Conservation (phyloP, 2,329 filamentous ascomycete genomes). For the Trichoderma gracile region DNA sequence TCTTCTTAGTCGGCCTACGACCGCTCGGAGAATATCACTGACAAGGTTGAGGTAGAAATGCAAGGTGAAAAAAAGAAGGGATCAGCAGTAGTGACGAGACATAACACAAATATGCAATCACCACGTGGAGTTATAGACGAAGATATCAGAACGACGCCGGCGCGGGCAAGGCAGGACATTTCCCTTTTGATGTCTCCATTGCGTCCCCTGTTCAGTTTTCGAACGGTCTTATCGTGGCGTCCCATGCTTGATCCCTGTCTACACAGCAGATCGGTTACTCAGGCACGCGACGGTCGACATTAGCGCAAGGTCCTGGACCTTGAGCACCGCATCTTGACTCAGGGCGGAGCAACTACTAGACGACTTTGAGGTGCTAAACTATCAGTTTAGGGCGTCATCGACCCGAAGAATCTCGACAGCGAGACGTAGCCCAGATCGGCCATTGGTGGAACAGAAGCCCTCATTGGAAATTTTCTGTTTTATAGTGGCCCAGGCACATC, state of each 20-base stretch:
- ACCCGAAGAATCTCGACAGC: not conserved
- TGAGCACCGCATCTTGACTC: constrained; percentile 5
- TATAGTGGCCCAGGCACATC: not conserved
- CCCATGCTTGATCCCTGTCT: constrained; percentile 9
- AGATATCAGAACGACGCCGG: not conserved
- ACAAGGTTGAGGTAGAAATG: constrained; percentile 8
- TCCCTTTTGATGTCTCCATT: constrained; percentile 5
- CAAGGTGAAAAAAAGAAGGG: constrained; percentile 13
- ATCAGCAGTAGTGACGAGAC: constrained; percentile 17
- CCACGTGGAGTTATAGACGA: not conserved
- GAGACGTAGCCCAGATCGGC: not conserved
- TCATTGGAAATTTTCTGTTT: not conserved
- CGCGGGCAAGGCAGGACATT: constrained; percentile 18
- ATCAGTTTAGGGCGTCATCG: not conserved
- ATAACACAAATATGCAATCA: constrained; percentile 15
- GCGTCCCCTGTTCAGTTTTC: not conserved
- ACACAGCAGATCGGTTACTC: constrained; percentile 10
- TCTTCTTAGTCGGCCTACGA: not conserved
- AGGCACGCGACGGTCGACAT: constrained; percentile 5
- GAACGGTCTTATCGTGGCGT: constrained; percentile 11
- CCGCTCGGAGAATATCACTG: not conserved
- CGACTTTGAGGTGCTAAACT: not conserved
- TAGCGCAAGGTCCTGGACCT: constrained; percentile 11
- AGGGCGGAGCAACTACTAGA: constrained; percentile 1
- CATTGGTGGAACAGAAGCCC: not conserved